Evolutionary conservation across 78 protist genomes (phyloP).

Genomic region (Paratrimastix pyriformis): DNA sequence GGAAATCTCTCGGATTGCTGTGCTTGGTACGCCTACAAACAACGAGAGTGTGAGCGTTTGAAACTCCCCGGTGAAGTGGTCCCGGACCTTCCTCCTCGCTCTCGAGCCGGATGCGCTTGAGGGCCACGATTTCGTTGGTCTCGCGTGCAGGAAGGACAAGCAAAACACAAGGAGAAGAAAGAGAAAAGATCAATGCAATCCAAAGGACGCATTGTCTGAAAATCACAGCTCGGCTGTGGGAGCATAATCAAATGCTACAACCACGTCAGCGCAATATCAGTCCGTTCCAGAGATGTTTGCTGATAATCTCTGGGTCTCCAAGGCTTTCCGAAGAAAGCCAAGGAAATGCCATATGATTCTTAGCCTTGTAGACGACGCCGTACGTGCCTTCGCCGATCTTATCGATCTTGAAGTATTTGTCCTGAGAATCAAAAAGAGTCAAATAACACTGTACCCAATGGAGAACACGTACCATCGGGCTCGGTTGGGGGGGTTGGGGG

Average conservation of each 20-base stretch:
- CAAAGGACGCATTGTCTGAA: no score
- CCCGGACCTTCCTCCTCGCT: conserved; percentile 61
- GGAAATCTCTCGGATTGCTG: conserved; percentile 94
- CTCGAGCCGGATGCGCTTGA: conserved; percentile 54
- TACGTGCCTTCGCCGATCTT: conserved; percentile 46
- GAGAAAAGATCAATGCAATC: not conserved
- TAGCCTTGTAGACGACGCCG: conserved; percentile 40
- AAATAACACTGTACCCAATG: no score
- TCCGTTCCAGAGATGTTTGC: no score
- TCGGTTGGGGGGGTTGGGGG: no score
- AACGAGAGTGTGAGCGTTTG: not conserved
- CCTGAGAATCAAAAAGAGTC: no score
- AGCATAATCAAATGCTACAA: no score
- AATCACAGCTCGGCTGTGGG: no score
- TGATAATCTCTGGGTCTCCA: no score
- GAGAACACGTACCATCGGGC: no score
- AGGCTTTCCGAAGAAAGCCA: no score
- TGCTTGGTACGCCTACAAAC: conserved; percentile 84
- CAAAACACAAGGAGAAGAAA: not conserved
- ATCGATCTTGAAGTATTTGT: not conserved
- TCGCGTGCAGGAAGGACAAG: not conserved
- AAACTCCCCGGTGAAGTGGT: not conserved
- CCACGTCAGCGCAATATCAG: no score
- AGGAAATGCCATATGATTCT: not conserved
- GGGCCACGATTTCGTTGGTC: conserved; percentile 27